phyloP scores from a whole-genome alignment of 257 asterid species.

The Voacanga thouarsii region DNA sequence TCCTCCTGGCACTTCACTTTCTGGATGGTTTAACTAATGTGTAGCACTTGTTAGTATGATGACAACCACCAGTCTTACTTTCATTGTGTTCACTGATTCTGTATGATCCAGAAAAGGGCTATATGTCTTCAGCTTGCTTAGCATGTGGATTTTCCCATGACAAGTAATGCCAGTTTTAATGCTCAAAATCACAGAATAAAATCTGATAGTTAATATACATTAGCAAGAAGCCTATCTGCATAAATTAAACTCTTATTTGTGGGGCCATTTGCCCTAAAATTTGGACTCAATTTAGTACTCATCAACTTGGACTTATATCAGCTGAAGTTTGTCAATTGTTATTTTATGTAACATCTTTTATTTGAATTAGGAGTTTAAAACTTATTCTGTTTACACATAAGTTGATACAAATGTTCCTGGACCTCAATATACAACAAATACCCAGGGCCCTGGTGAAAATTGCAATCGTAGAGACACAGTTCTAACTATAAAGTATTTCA shows the following conservation, averaged over 20 bases:
- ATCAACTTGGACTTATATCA: neutral
- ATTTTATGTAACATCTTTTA: neutral
- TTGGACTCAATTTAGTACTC: neutral
- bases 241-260: neutral
- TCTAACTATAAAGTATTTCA: neutral
- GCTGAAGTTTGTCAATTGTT: neutral
- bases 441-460: neutral
- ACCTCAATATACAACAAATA: neutral
- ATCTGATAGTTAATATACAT: too few species aligned
- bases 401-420: neutral
- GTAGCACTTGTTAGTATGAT: neutral
- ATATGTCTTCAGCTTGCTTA: neutral
- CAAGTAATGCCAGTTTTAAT: neutral
- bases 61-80: neutral
- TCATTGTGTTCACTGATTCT: neutral
- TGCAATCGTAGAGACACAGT: neutral
- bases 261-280: too few species aligned
- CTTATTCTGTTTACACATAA: neutral
- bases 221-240: neutral
- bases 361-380: neutral
- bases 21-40: neutral
- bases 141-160: neutral
- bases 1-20: constrained; percentile 7
- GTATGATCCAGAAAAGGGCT: neutral
- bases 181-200: too few species aligned